A percentile compares a stretch with the other conserved stretches of the same genome.
These are phyloP conservation scores for Lepidium aucheri DNA, from an alignment of 345 rosid genomes.

Conservation along the genomic window DNA sequence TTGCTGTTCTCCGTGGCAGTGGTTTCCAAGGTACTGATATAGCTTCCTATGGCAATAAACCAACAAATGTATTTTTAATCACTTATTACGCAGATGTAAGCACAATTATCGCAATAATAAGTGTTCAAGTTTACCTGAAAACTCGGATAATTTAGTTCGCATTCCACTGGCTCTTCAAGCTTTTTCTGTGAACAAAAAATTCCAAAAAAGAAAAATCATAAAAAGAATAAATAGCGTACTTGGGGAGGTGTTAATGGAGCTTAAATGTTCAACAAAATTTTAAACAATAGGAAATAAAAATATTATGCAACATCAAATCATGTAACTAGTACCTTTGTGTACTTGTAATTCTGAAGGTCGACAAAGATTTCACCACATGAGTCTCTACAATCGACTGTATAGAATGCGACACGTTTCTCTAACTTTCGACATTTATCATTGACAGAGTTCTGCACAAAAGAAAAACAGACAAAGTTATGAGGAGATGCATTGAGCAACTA, in stretches of 20 bases:
- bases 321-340: conserved; percentile 38
- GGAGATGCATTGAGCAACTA: background rate
- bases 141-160: conserved; percentile 57
- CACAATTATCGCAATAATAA: background rate
- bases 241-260: background rate
- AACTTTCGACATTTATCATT: conserved; percentile 72
- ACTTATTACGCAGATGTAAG: background rate
- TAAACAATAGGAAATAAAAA: background rate
- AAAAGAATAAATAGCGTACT: background rate
- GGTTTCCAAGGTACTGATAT: conserved; percentile 68
- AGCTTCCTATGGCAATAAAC: conserved; percentile 51
- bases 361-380: conserved; percentile 88
- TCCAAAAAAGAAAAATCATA: background rate
- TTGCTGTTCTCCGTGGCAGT: conserved; percentile 61
- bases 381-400: conserved; percentile 74
- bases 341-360: conserved; percentile 65
- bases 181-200: conserved; percentile 47
- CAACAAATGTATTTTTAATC: background rate
- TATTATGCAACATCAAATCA: background rate
- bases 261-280: background rate
- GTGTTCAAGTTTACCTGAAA: conserved; percentile 48
- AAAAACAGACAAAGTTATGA: background rate
- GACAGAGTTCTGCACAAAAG: conserved; percentile 46
- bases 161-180: conserved; percentile 50
- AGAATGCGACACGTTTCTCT: conserved; percentile 70